A percentile compares a stretch with the other conserved stretches of the same genome.
Evolutionary conservation across 2,329 filamentous ascomycete species (phyloP).

Genomic region (Stachybotrys elegans): DNA sequence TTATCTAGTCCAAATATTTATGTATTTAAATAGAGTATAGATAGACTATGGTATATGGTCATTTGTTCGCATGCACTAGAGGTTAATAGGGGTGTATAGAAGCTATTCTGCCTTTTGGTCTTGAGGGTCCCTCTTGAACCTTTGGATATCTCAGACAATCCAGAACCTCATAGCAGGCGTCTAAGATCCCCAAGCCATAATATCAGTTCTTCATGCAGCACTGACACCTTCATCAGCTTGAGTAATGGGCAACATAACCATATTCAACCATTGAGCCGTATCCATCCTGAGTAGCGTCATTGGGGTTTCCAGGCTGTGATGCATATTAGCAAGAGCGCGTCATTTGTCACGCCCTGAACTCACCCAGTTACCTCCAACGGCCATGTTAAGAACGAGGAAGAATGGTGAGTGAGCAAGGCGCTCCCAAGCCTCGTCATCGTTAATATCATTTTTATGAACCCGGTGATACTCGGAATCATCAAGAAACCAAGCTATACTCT

Average conservation of each 20-base stretch:
- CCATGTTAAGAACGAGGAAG: neutral
- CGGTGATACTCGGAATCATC: conserved; percentile 29
- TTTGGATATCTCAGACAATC: neutral
- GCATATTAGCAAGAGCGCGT: neutral
- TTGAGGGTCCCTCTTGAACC: neutral
- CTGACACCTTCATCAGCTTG: neutral
- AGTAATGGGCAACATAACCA: neutral
- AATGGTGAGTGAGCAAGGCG: neutral
- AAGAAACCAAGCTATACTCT: conserved; percentile 37
- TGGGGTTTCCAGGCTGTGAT: neutral
- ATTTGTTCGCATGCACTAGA: neutral
- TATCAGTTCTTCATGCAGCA: neutral
- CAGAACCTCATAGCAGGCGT: neutral
- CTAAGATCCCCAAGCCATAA: neutral
- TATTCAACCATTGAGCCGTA: neutral
- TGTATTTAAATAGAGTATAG: neutral
- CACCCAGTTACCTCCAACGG: neutral
- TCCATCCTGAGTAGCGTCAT: neutral
- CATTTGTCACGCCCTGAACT: neutral
- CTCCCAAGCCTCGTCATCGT: neutral
- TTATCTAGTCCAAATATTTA: neutral
- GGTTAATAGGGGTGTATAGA: neutral
- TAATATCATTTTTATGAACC: neutral
- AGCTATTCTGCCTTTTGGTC: neutral
- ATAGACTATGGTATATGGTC: too few relatives aligned